phyloP scores from a whole-genome alignment of 2,329 filamentous ascomycete genomes.

The Paecilomyces sp. region DNA sequence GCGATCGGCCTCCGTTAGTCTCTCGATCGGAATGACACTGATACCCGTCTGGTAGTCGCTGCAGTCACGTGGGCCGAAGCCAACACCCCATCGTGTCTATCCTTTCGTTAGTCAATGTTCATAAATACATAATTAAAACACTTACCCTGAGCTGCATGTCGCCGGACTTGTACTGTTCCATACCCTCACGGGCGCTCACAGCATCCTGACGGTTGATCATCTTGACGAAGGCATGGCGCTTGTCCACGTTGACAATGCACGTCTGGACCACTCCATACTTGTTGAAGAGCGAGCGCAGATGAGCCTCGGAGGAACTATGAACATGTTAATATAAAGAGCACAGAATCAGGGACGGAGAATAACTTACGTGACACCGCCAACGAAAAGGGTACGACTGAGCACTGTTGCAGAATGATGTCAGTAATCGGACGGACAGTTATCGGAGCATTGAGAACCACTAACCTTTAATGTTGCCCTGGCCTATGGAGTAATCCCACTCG shows the following conservation, averaged over 20 bases:
- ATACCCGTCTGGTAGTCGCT: conserved; percentile 90
- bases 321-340: conserved; percentile 3
- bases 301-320: conserved; percentile 63
- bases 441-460: conserved; percentile 8
- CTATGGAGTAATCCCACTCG: conserved; percentile 68
- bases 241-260: conserved; percentile 96
- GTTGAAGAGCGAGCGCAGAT: conserved; percentile 73
- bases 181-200: conserved; percentile 72
- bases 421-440: conserved; percentile 3
- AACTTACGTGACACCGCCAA: conserved; percentile 85
- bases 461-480: conserved; percentile 72
- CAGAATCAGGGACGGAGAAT: background rate
- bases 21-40: conserved; percentile 85
- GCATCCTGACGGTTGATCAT: conserved; percentile 90
- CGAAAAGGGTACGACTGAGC: conserved; percentile 88
- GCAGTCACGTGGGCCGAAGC: conserved; percentile 93
- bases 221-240: conserved; percentile 97
- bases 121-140: conserved; percentile 5
- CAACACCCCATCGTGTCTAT: conserved; percentile 95
- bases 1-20: conserved; percentile 89
- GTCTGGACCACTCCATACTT: conserved; percentile 86
- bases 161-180: conserved; percentile 70
- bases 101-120: conserved; percentile 18
- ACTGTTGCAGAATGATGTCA: conserved; percentile 44
- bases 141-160: conserved; percentile 67